A percentile compares a stretch with the other conserved stretches of the same genome.
These are phyloP conservation scores for Trichoderma afroharzianum DNA, from an alignment of 2,329 filamentous ascomycete species.

Conservation along the genomic window DNA sequence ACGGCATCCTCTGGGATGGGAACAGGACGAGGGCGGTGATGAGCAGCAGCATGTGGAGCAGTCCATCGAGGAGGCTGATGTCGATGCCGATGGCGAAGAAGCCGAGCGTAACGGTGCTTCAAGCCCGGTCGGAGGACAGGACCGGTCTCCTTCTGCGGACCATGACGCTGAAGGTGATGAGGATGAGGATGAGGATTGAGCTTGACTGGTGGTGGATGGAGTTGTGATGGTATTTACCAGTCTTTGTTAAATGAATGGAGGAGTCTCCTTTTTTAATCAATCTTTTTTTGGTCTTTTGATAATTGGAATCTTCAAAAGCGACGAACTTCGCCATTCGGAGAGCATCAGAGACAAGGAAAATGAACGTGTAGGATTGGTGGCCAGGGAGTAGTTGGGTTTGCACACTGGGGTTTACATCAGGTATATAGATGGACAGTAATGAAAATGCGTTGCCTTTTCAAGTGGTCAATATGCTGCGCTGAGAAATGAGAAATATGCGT, in stretches of 20 bases:
- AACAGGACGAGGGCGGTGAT: constrained; percentile 33
- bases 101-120: constrained; percentile 25
- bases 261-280: background rate
- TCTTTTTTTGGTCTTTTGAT: background rate
- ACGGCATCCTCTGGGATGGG: constrained; percentile 48
- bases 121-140: constrained; percentile 22
- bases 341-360: background rate
- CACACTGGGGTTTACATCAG: background rate
- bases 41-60: constrained; percentile 14
- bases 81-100: constrained; percentile 26
- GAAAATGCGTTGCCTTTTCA: background rate
- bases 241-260: background rate
- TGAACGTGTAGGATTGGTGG: background rate
- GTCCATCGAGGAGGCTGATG: constrained; percentile 19
- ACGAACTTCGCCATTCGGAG: background rate
- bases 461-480: background rate
- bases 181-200: constrained; percentile 27
- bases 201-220: background rate
- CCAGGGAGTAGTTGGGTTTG: background rate
- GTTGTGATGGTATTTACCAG: background rate
- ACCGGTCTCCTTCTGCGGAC: constrained; percentile 35
- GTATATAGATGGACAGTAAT: constrained; percentile 16
- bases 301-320: background rate
- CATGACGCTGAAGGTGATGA: constrained; percentile 47
- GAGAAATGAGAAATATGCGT: background rate